These are phyloP conservation scores for Sphagnum contortum DNA, from an alignment of 225 moss, liverwort and hornwort species.

Conservation along the genomic window DNA sequence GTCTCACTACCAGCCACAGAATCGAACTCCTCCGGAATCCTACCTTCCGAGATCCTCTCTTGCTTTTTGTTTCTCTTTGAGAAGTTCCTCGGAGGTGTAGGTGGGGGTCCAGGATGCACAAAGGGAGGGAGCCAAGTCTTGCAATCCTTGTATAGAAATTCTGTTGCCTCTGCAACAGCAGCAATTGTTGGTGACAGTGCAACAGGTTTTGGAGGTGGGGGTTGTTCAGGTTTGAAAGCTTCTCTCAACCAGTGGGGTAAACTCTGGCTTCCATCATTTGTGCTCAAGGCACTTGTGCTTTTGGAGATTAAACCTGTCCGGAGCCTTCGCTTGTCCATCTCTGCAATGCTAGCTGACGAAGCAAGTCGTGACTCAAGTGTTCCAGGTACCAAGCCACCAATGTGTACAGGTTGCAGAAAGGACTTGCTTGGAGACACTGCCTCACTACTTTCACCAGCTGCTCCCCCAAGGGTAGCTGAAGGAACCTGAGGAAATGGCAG, in stretches of 20 bases:
- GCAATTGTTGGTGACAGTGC: slow-evolving; percentile 81
- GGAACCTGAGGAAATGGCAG: slow-evolving; percentile 32
- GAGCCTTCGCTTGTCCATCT: slow-evolving; percentile 43
- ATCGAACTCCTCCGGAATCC: slow-evolving; percentile 14
- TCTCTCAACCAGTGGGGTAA: slow-evolving; percentile 97
- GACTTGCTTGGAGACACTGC: slow-evolving; percentile 27
- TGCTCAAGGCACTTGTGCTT: slow-evolving; percentile 3
- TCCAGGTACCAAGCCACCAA: slow-evolving; percentile 16
- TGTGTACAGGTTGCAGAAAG: slow-evolving; percentile 14
- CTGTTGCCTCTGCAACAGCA: slow-evolving; percentile 81
- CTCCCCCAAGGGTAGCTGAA: slow-evolving; percentile 15
- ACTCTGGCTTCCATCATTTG: slow-evolving; percentile 48
- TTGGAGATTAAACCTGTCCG: slow-evolving; percentile 24
- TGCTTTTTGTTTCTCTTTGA: slow-evolving; percentile 37
- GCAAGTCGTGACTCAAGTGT: slow-evolving; percentile 26
- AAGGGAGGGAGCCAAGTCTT: slow-evolving; percentile 63
- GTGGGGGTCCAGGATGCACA: slow-evolving; percentile 67
- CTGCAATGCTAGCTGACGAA: slow-evolving; percentile 33
- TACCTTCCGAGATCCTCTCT: slow-evolving; percentile 7
- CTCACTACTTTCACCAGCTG: slow-evolving; percentile 9
- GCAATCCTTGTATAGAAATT: slow-evolving; percentile 56
- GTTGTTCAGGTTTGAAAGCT: slow-evolving; percentile 78
- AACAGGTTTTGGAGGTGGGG: slow-evolving; percentile 42
- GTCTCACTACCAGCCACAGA: slow-evolving; percentile 2
- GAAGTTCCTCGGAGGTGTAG: slow-evolving; percentile 41